Evolutionary conservation across 164 flowering plant species (phyloP), one percentile per base, ranked within the genome.

Genomic region (Annona cherimola): DNA sequence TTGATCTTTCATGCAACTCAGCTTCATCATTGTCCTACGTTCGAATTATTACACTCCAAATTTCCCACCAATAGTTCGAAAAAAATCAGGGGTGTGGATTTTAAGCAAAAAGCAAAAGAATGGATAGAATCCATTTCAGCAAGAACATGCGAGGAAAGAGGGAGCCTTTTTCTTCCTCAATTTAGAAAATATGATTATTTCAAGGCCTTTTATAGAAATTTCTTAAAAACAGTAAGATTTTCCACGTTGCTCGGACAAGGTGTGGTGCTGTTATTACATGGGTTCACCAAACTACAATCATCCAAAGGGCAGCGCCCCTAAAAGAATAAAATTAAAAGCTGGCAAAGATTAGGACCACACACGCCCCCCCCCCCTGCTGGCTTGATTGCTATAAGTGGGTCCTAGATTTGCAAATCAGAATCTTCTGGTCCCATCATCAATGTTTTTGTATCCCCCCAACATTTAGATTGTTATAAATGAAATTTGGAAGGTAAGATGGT

Each of bases 321-420:
- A 12, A 12, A 45, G 45, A 68, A 46, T 5, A 57, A 55, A 54
- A 72, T 46, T 64, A 2, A 69, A 72, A 72, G 66, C 68, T 71
- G 68, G 74, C 74, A 63, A 59, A 26, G 12, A 19, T 50, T 45
- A 40, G 75, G 59, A 44, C 66, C 67, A 42, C 71, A 72, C 75
- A 26, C 35, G 35, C 35, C 35, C 62, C 66, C 35, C 35, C 62
- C 66, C 54, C 42, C 70, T 67, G 11, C 66, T 67, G 45, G 64
- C 1, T 73, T 73, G 75, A 73, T 73, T 41, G 70, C 42, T 66
- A 26, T 26, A 26, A 26, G 42, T 43, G 75, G 70, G 70, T 44
- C 71, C 45, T 20, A 4, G n/a, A 39, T n/a, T 59, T 45, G n/a
- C 59, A 42, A 42, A 35, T 59, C 39, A 64, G 35, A 67, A 67